phyloP scores from a whole-genome alignment of 345 rosid genomes.

The Camelina sativa region DNA sequence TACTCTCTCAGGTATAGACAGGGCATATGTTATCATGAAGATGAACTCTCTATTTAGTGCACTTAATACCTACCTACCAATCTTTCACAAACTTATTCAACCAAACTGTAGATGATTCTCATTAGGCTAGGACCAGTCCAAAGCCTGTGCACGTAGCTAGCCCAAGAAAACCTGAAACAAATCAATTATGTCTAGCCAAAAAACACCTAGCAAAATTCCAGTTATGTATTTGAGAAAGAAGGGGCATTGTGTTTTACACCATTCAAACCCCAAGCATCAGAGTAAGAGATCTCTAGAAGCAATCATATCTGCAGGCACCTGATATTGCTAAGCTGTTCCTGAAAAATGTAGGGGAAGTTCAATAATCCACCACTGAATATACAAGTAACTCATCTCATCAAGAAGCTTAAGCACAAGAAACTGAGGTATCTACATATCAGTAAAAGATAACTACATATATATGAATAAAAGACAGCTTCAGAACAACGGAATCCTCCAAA shows the following conservation, averaged over 20 bases:
- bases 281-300: conserved; percentile 51
- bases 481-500: background rate
- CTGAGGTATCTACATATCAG: background rate
- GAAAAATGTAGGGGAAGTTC: conserved; percentile 56
- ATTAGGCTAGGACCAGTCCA: background rate
- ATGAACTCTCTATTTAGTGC: background rate
- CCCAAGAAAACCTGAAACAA: conserved; percentile 35
- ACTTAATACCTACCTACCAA: background rate
- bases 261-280: conserved; percentile 45
- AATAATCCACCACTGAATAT: conserved; percentile 33
- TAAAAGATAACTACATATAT: background rate
- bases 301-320: conserved; percentile 44
- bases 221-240: conserved; percentile 29
- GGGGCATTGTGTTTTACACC: conserved; percentile 36
- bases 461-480: background rate
- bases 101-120: conserved; percentile 4
- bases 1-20: background rate
- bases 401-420: conserved; percentile 17
- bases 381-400: conserved; percentile 14
- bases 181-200: conserved; percentile 9
- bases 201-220: background rate
- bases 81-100: background rate
- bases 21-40: background rate
- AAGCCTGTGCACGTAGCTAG: background rate
- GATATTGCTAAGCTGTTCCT: conserved; percentile 50